phyloP scores from a whole-genome alignment of 2,329 filamentous ascomycete genomes.

The Colletotrichum sp. region DNA sequence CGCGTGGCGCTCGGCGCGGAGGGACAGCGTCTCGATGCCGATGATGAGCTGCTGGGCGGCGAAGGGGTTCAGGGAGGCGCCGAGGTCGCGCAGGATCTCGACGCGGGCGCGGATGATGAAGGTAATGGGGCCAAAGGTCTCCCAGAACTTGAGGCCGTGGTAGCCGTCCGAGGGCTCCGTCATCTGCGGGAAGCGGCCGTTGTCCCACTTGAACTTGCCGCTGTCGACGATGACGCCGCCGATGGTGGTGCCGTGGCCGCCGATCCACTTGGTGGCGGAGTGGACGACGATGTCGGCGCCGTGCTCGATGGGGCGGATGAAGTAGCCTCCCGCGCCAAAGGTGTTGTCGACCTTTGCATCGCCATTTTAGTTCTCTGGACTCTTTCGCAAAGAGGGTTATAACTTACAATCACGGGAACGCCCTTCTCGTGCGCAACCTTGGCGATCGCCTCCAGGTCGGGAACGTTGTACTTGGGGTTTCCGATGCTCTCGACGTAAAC shows the following conservation, averaged over 20 bases:
- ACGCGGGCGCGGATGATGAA: conserved; percentile 88
- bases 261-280: conserved; percentile 97
- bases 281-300: conserved; percentile 94
- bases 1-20: conserved; percentile 86
- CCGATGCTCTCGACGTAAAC: conserved; percentile 92
- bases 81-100: conserved; percentile 88
- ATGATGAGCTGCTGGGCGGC: conserved; percentile 90
- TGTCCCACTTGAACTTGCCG: conserved; percentile 94
- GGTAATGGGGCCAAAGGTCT: conserved; percentile 82
- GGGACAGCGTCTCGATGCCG: conserved; percentile 86
- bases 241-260: conserved; percentile 92
- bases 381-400: neutral
- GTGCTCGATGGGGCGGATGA: conserved; percentile 83
- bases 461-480: conserved; percentile 92
- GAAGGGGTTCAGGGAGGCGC: conserved; percentile 84
- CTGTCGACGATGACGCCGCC: conserved; percentile 85
- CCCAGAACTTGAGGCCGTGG: conserved; percentile 93
- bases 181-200: conserved; percentile 88
- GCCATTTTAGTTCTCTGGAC: neutral
- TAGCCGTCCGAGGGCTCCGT: conserved; percentile 87
- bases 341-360: conserved; percentile 78
- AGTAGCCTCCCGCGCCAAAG: conserved; percentile 92
- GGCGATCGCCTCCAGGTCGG: conserved; percentile 86
- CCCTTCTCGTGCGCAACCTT: conserved; percentile 76
- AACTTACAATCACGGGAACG: conserved; percentile 65